A percentile compares a stretch with the other conserved stretches of the same genome.
Conservation (phyloP, 495 filamentous ascomycete species). For the Aspergillus mulundensis region DNA sequence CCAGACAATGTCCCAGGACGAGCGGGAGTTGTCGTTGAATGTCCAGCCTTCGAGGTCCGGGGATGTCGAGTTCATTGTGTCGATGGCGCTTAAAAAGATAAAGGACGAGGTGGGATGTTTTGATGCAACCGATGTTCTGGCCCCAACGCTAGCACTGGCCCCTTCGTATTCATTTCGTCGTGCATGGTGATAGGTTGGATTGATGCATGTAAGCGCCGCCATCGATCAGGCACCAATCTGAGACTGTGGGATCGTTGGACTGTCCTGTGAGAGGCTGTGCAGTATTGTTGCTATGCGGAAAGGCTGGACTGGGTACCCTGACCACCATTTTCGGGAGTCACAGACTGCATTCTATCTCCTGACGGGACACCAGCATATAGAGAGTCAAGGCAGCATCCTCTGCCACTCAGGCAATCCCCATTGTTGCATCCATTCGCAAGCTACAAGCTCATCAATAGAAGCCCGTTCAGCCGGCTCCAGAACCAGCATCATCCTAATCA, state of each 20-base stretch:
- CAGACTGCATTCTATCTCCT: too few relatives aligned
- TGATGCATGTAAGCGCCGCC: neutral
- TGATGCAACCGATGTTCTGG: neutral
- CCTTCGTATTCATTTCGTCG: neutral
- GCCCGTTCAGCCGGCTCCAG: conserved; percentile 21
- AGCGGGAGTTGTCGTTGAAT: neutral
- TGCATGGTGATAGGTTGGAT: neutral
- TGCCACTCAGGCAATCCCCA: conserved; percentile 31
- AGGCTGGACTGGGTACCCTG: too few relatives aligned
- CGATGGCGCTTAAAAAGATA: neutral
- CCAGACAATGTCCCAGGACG: conserved; percentile 11
- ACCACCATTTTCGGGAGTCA: too few relatives aligned
- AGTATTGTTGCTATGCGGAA: too few relatives aligned
- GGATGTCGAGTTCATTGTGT: neutral
- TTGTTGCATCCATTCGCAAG: conserved; percentile 25
- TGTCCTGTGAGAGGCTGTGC: too few relatives aligned
- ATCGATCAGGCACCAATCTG: too few relatives aligned
- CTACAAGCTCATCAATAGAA: neutral
- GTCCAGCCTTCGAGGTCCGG: neutral
- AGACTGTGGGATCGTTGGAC: too few relatives aligned
- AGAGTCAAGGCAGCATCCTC: too few relatives aligned
- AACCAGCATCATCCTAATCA: conserved; percentile 26
- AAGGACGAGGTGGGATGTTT: neutral
- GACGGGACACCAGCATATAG: too few relatives aligned
- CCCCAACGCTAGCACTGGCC: neutral